These are phyloP conservation scores for Lentinus brumalis DNA, from an alignment of 768 basidiomycete species.

Conservation along the genomic window DNA sequence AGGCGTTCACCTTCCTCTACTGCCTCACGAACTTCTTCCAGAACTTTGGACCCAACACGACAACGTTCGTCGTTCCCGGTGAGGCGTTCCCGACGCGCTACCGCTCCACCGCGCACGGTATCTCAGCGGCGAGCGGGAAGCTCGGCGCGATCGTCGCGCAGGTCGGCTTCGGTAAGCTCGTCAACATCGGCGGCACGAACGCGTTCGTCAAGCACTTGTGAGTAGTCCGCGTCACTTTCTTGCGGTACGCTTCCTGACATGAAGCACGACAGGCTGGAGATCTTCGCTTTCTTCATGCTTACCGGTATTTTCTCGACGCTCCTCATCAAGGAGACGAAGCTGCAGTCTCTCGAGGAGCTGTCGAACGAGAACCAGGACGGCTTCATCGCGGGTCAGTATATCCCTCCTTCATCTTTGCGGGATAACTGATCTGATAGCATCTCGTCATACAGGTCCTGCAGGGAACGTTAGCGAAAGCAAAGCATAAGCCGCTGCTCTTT, in stretches of 20 bases:
- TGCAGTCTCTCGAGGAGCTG: conserved; percentile 63
- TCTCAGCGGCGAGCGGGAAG: conserved; percentile 83
- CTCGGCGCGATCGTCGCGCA: conserved; percentile 82
- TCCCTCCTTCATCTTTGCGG: no score
- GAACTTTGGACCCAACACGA: conserved; percentile 84
- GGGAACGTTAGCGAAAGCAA: not conserved
- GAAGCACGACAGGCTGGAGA: conserved; percentile 53
- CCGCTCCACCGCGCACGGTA: conserved; percentile 83
- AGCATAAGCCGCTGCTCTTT: not conserved
- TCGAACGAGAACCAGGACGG: conserved; percentile 70
- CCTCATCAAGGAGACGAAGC: conserved; percentile 79
- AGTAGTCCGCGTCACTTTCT: conserved; percentile 27
- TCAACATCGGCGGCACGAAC: conserved; percentile 68
- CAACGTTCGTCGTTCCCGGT: conserved; percentile 80
- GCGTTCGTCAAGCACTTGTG: conserved; percentile 70
- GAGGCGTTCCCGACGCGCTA: conserved; percentile 89
- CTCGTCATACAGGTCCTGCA: not conserved
- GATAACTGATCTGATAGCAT: no score
- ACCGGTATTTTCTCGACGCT: conserved; percentile 83
- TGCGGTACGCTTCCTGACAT: not conserved
- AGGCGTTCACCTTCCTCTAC: conserved; percentile 81
- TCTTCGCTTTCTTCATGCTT: conserved; percentile 86
- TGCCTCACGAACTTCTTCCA: conserved; percentile 90
- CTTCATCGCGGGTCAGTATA: conserved; percentile 44
- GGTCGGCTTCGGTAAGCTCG: conserved; percentile 70